Conservation (phyloP, 2,329 filamentous ascomycete species). For the Parascedosporium putredinis region DNA sequence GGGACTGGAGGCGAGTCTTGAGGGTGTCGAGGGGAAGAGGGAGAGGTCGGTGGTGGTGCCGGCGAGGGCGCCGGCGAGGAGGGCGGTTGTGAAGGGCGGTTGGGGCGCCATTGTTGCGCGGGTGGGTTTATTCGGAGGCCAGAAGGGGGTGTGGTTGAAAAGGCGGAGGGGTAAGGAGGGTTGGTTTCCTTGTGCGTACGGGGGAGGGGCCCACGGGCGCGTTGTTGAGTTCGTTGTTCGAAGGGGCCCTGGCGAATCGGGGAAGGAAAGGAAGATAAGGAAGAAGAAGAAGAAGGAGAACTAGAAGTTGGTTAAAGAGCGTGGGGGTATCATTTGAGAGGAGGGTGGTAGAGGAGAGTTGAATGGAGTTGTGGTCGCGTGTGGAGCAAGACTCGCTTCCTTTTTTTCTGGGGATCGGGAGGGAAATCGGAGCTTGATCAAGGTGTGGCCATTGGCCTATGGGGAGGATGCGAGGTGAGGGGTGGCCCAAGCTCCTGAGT, state of each 20-base stretch:
- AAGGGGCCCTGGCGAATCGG: no score
- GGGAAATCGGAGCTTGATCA: not conserved
- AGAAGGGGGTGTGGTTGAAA: no score
- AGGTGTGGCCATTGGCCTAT: not conserved
- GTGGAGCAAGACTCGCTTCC: not conserved
- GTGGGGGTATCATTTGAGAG: not conserved
- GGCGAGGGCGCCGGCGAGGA: slow-evolving; percentile 76
- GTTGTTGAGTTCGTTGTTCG: slow-evolving; percentile 1
- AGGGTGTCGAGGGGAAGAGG: slow-evolving; percentile 95
- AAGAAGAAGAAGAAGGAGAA: no score
- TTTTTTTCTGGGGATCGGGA: not conserved
- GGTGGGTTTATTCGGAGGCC: no score
- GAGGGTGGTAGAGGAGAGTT: not conserved
- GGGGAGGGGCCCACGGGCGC: no score
- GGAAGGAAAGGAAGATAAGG: no score
- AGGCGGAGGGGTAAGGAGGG: no score
- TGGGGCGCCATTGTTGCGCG: not conserved
- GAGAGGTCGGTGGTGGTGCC: slow-evolving; percentile 95
- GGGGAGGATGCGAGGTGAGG: not conserved
- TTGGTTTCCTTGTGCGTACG: no score
- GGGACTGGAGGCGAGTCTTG: slow-evolving; percentile 91
- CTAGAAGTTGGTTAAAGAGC: not conserved
- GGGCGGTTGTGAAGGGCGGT: slow-evolving; percentile 39
- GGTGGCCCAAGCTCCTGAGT: slow-evolving; percentile 1
- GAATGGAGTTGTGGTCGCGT: not conserved